phyloP scores from a whole-genome alignment of 345 rosid genomes.

The Boechera divaricarpa region DNA sequence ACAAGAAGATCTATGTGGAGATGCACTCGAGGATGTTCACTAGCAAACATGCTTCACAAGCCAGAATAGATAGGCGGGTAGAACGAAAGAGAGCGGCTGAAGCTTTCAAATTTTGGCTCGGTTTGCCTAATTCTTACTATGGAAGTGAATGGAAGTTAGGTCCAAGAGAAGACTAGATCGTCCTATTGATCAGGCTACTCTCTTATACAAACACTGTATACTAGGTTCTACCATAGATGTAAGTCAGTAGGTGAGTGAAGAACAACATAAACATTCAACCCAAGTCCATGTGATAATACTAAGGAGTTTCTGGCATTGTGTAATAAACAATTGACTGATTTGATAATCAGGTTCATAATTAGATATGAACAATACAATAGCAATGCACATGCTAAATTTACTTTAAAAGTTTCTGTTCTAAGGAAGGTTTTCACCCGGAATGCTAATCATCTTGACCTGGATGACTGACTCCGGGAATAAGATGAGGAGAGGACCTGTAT shows the following conservation, averaged over 20 bases:
- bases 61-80: constrained; percentile 68
- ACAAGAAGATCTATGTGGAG: constrained; percentile 83
- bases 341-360: constrained; percentile 11
- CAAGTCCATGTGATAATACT: constrained; percentile 26
- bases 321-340: constrained; percentile 33
- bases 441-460: constrained; percentile 62
- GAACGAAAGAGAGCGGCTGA: constrained; percentile 94
- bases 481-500: constrained; percentile 85
- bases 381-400: constrained; percentile 14
- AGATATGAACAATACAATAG: constrained; percentile 12
- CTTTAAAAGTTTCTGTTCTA: constrained; percentile 21
- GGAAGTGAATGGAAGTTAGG: constrained; percentile 81
- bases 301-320: constrained; percentile 31
- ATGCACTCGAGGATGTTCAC: constrained; percentile 98
- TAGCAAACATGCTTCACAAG: constrained; percentile 94
- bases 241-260: constrained; percentile 33
- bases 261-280: constrained; percentile 28
- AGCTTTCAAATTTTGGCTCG: constrained; percentile 98
- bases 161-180: constrained; percentile 47
- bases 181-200: constrained; percentile 28
- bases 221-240: constrained; percentile 39
- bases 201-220: constrained; percentile 32
- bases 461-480: constrained; percentile 73
- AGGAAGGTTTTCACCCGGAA: neutral
- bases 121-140: constrained; percentile 89